Percentiles rank a stretch among this genome's conserved stretches.
phyloP scores from a whole-genome alignment of 148 eudicot species.

The Selenicereus undatus region DNA sequence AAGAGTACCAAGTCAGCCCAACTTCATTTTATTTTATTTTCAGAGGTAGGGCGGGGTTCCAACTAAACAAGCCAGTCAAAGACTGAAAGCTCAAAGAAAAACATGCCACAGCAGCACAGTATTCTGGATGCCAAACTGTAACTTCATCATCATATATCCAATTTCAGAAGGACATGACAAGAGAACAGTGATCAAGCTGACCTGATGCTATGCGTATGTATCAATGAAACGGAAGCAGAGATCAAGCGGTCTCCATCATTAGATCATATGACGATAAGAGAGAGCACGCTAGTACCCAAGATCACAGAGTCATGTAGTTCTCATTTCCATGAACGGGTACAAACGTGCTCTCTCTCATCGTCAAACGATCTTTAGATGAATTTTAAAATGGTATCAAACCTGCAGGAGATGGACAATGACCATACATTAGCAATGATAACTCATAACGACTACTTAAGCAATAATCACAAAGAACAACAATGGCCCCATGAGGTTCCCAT shows the following conservation, averaged over 20 bases:
- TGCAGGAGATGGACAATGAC: background rate
- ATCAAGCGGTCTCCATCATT: constrained; percentile 19
- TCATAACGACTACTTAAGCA: background rate
- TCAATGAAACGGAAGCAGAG: background rate
- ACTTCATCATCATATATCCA: background rate
- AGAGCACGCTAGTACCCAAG: constrained; percentile 37
- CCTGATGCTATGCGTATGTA: background rate
- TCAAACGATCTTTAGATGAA: constrained; percentile 38
- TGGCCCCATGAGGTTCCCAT: background rate
- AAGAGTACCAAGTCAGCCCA: too few species aligned
- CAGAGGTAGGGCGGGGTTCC: too few species aligned
- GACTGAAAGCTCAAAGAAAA: too few species aligned
- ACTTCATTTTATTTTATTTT: too few species aligned
- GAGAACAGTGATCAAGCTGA: background rate
- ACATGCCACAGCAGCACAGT: background rate
- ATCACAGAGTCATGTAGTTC: background rate
- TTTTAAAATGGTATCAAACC: background rate
- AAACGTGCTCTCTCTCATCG: constrained; percentile 55
- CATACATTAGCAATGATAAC: constrained; percentile 2
- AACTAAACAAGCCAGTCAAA: too few species aligned
- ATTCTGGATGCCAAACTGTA: background rate
- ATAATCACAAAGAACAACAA: background rate
- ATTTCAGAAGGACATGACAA: background rate
- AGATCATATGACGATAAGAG: constrained; percentile 38
- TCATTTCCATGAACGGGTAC: constrained; percentile 16